phyloP scores from a whole-genome alignment of 805 yeast genomes.

The Candida nonsorbophila region DNA sequence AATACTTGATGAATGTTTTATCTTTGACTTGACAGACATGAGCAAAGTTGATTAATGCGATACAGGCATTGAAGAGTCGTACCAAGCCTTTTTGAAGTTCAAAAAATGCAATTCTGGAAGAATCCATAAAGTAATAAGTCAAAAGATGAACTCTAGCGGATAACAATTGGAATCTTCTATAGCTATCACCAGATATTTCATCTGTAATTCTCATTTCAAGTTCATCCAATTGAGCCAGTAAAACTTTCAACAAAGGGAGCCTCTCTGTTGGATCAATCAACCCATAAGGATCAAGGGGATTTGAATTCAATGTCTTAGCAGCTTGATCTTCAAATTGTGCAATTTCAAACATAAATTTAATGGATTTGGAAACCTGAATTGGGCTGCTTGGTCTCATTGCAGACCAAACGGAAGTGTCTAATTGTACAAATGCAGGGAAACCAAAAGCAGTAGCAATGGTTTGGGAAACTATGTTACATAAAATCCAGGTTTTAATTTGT shows the following conservation, averaged over 20 bases:
- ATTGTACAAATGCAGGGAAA: slow-evolving; percentile 86
- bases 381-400: slow-evolving; percentile 46
- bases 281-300: slow-evolving; percentile 61
- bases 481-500: slow-evolving; percentile 88
- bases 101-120: slow-evolving; percentile 42
- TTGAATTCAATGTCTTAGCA: slow-evolving; percentile 68
- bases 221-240: slow-evolving; percentile 70
- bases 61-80: slow-evolving; percentile 73
- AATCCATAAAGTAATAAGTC: slow-evolving; percentile 77
- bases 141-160: slow-evolving; percentile 78
- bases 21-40: slow-evolving; percentile 54
- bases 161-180: slow-evolving; percentile 61
- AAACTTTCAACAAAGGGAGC: slow-evolving; percentile 65
- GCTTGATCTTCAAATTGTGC: slow-evolving; percentile 85
- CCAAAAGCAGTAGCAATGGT: slow-evolving; percentile 90
- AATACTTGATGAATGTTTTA: slow-evolving; percentile 60
- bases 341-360: slow-evolving; percentile 75
- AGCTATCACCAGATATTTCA: slow-evolving; percentile 49
- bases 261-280: slow-evolving; percentile 65
- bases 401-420: slow-evolving; percentile 63
- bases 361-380: slow-evolving; percentile 47
- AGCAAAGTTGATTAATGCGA: slow-evolving; percentile 65
- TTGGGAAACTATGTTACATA: slow-evolving; percentile 87
- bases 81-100: slow-evolving; percentile 72
- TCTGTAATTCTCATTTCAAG: slow-evolving; percentile 52